Conservation (phyloP, 257 asterid genomes). For the Solanum ossicruentum region DNA sequence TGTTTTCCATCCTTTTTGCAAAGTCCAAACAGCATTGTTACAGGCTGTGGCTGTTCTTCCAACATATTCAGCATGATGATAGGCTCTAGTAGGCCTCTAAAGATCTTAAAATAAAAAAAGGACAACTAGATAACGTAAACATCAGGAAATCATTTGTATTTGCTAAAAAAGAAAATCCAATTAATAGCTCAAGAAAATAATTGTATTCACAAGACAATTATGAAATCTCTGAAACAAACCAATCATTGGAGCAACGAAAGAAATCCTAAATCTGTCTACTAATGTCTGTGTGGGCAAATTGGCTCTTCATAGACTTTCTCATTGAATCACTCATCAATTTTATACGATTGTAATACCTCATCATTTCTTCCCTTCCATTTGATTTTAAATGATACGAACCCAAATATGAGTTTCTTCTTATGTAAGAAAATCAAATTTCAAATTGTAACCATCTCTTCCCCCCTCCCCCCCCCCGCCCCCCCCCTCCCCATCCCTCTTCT, state of each 20-base stretch:
- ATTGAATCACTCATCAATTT: neutral
- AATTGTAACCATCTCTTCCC: neutral
- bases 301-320: neutral
- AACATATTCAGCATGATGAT: slow-evolving; percentile 38
- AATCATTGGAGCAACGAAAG: neutral
- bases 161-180: neutral
- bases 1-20: slow-evolving; percentile 64
- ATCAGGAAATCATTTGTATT: neutral
- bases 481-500: too few species aligned
- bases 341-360: neutral
- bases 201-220: neutral
- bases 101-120: slow-evolving; percentile 29
- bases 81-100: slow-evolving; percentile 52
- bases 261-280: neutral
- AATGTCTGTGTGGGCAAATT: neutral
- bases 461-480: neutral
- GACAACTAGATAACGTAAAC: neutral
- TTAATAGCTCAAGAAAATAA: neutral
- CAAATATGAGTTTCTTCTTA: neutral
- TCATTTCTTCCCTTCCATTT: neutral
- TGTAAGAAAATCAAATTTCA: neutral
- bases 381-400: neutral
- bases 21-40: slow-evolving; percentile 45
- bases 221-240: neutral
- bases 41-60: slow-evolving; percentile 68